Percentiles rank a stretch among this genome's conserved stretches.
Conservation (phyloP, 2,329 filamentous ascomycete genomes). For the Saccharata proteae region DNA sequence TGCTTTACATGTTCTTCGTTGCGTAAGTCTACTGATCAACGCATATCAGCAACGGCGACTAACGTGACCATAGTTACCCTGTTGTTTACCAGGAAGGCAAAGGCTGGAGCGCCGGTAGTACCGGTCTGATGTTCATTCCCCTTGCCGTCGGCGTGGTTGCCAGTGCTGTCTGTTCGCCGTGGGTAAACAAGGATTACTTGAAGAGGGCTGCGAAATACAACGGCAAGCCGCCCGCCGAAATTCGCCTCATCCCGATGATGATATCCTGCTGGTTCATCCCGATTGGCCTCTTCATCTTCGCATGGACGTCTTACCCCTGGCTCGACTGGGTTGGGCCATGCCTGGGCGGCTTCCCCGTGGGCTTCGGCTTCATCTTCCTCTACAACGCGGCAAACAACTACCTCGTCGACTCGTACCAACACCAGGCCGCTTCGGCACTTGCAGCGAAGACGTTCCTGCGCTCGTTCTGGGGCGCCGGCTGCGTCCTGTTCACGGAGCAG, state of each 20-base stretch:
- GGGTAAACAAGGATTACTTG: constrained; percentile 75
- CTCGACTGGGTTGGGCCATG: constrained; percentile 61
- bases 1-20: constrained; percentile 68
- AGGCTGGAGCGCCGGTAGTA: constrained; percentile 59
- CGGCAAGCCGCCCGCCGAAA: constrained; percentile 65
- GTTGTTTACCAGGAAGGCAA: constrained; percentile 68
- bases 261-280: constrained; percentile 46
- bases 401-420: constrained; percentile 52
- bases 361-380: constrained; percentile 73
- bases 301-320: constrained; percentile 53
- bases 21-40: no score
- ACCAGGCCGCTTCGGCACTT: constrained; percentile 68
- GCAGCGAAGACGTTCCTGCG: constrained; percentile 73
- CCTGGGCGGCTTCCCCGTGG: constrained; percentile 53
- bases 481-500: constrained; percentile 69
- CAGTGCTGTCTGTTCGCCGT: constrained; percentile 54
- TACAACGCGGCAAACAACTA: constrained; percentile 54
- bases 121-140: constrained; percentile 80
- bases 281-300: constrained; percentile 54
- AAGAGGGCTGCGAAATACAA: constrained; percentile 48
- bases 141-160: constrained; percentile 61
- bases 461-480: constrained; percentile 66
- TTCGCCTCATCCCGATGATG: constrained; percentile 65
- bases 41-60: no score
- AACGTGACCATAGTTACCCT: constrained; percentile 36